These are phyloP conservation scores for Pleurotus sapidus DNA, from an alignment of 768 basidiomycete species.

Conservation along the genomic window DNA sequence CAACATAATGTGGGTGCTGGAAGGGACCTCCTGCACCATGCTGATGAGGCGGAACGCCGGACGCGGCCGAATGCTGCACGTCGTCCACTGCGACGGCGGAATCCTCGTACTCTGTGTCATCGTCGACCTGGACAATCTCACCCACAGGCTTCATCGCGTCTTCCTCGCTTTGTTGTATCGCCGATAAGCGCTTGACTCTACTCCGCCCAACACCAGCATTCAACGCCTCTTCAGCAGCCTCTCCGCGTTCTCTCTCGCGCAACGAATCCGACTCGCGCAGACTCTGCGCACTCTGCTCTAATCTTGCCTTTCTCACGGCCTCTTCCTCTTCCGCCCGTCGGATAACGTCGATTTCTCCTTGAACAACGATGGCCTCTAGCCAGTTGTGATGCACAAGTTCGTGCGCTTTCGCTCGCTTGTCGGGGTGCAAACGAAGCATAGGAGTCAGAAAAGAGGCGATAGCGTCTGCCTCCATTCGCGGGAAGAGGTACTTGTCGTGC, in stretches of 20 bases:
- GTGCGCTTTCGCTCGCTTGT: conserved; percentile 83
- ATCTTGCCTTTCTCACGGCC: conserved; percentile 34
- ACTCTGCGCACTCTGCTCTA: conserved; percentile 47
- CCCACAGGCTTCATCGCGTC: conserved; percentile 79
- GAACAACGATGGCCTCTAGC: conserved; percentile 82
- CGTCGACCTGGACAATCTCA: conserved; percentile 22
- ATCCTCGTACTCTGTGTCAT: conserved; percentile 1
- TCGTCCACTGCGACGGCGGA: neutral
- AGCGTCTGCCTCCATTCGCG: conserved; percentile 74
- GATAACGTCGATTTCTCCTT: conserved; percentile 87
- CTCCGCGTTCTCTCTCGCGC: neutral
- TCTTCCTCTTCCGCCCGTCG: conserved; percentile 60
- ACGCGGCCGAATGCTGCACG: neutral
- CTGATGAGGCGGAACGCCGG: neutral
- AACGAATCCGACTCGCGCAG: conserved; percentile 8
- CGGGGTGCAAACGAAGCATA: conserved; percentile 88
- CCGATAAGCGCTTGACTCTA: conserved; percentile 30
- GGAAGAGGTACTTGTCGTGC: conserved; percentile 95
- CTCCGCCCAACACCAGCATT: neutral
- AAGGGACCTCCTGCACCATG: conserved; percentile 1
- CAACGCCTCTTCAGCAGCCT: neutral
- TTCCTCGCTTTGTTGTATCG: conserved; percentile 35
- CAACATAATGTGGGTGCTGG: neutral
- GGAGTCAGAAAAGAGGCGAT: conserved; percentile 82
- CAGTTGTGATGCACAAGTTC: conserved; percentile 86